These are phyloP conservation scores for Fusarium neocosmosporiellum DNA, from an alignment of 2,329 filamentous ascomycete species.

Conservation along the genomic window DNA sequence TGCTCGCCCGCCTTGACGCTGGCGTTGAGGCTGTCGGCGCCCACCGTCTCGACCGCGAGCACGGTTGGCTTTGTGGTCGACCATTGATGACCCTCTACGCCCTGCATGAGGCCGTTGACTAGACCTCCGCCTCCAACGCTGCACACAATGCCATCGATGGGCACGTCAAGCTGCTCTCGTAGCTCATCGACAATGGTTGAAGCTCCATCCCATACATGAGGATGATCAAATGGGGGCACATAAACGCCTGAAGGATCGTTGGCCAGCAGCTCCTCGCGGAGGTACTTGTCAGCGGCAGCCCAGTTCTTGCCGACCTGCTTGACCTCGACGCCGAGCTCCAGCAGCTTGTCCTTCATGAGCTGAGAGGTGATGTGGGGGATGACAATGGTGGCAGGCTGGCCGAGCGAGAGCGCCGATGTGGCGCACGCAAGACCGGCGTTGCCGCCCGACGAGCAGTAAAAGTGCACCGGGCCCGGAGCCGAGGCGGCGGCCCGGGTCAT, in stretches of 20 bases:
- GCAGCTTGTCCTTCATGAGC: slow-evolving; percentile 78
- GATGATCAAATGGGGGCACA: slow-evolving; percentile 77
- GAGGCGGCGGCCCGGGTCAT: slow-evolving; percentile 59
- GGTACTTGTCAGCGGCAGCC: slow-evolving; percentile 75
- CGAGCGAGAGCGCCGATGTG: slow-evolving; percentile 73
- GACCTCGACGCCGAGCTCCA: slow-evolving; percentile 75
- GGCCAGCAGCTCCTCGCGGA: slow-evolving; percentile 68
- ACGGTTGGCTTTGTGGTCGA: slow-evolving; percentile 58
- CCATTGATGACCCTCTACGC: slow-evolving; percentile 64
- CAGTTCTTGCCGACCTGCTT: slow-evolving; percentile 76
- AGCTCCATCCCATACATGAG: slow-evolving; percentile 74
- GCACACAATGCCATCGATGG: slow-evolving; percentile 78
- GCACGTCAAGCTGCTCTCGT: slow-evolving; percentile 53
- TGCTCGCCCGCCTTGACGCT: slow-evolving; percentile 67
- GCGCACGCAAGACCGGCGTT: slow-evolving; percentile 89
- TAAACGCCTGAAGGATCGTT: slow-evolving; percentile 68
- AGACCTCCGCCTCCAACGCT: slow-evolving; percentile 85
- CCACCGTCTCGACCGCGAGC: slow-evolving; percentile 80
- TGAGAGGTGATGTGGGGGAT: slow-evolving; percentile 74
- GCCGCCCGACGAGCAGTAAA: slow-evolving; percentile 84
- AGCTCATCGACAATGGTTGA: slow-evolving; percentile 67
- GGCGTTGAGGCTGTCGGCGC: slow-evolving; percentile 76
- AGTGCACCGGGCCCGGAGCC: slow-evolving; percentile 63
- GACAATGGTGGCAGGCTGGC: slow-evolving; percentile 78
- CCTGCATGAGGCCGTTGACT: slow-evolving; percentile 79